Evolutionary conservation across 768 basidiomycete species (phyloP), one percentile per base, ranked within the genome.

Genomic region (Tricholoma sp.): DNA sequence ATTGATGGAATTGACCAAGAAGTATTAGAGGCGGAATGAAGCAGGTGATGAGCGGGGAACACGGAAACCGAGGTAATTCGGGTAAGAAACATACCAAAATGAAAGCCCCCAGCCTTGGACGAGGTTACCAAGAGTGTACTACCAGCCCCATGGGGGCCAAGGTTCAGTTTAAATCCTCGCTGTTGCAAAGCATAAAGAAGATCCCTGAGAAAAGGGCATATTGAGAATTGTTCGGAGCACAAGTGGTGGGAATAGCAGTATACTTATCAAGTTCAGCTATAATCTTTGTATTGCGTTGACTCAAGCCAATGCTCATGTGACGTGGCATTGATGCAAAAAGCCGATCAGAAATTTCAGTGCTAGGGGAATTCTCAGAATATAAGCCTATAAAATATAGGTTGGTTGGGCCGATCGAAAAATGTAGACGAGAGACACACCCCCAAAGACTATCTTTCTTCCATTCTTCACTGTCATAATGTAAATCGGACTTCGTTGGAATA

Each of bases 251-350:
- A 20, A 42, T 7, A 31, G 32, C 20, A 2, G 64, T 74, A 52
- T 50, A 81, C 83, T 75, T 81, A 67, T 88, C 86, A 4, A 76
- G 73, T 42, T 80, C 76, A 0, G 79, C 83, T 12, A 87, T 76
- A 4, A 68, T 63, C 41, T 72, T 63, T 9, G 68, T 63, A 28
- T 54, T 58, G 58, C 75, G 73, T 36, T 71, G 72, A 2, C 59
- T 56, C 6, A 73, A 54, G 4, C 67, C 69, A 34, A 69, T 55
- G 34, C 58, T 59, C 42, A 71, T 58, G 65, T 59, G 57, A 44
- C 76, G 74, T 0, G 83, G 79, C 57, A 77, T 74, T 2, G 78
- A 79, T 1, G 78, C 78, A 47, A 66, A 74, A 32, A 84, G 65
- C 53, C 75, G 64, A 61, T 85, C 83, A 8, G 78, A 77, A 50